Conservation (phyloP, 2,329 filamentous ascomycete genomes). For the Elsinoe perseae region DNA sequence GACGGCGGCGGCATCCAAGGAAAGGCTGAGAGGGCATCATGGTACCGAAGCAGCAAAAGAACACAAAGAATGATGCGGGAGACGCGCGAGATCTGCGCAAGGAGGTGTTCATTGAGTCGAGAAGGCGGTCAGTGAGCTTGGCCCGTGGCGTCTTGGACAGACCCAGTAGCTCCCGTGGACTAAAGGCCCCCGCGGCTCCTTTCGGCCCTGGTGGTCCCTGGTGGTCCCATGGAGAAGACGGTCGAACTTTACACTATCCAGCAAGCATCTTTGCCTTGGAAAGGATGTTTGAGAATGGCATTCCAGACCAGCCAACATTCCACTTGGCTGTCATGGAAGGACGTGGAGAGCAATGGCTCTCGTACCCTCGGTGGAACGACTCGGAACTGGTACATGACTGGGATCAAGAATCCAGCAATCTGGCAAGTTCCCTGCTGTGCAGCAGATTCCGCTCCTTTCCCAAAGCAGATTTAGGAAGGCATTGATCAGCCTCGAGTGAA, state of each 20-base stretch:
- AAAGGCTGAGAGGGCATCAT: slow-evolving; percentile 10
- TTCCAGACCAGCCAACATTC: background rate
- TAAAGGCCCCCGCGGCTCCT: background rate
- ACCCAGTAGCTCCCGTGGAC: background rate
- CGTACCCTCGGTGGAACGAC: background rate
- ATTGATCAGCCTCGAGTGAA: background rate
- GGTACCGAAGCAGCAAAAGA: background rate
- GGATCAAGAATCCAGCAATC: background rate
- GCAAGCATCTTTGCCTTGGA: background rate
- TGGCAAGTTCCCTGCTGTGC: background rate
- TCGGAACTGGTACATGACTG: background rate
- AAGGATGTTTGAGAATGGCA: background rate
- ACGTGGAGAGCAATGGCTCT: background rate
- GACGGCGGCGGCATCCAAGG: background rate
- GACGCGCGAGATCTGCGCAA: slow-evolving; percentile 10
- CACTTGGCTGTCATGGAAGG: background rate
- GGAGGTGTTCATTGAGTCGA: slow-evolving; percentile 5
- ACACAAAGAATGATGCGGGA: background rate
- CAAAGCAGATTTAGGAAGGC: background rate
- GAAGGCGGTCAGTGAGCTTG: slow-evolving; percentile 8
- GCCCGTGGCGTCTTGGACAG: background rate
- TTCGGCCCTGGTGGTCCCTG: background rate
- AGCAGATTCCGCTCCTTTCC: background rate
- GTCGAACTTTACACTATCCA: background rate
- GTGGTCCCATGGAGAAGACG: background rate